A percentile compares a stretch with the other conserved stretches of the same genome.
Evolutionary conservation across 1,284 basidiomycete genomes (phyloP).

Genomic region (Heterobasidion irregulare): DNA sequence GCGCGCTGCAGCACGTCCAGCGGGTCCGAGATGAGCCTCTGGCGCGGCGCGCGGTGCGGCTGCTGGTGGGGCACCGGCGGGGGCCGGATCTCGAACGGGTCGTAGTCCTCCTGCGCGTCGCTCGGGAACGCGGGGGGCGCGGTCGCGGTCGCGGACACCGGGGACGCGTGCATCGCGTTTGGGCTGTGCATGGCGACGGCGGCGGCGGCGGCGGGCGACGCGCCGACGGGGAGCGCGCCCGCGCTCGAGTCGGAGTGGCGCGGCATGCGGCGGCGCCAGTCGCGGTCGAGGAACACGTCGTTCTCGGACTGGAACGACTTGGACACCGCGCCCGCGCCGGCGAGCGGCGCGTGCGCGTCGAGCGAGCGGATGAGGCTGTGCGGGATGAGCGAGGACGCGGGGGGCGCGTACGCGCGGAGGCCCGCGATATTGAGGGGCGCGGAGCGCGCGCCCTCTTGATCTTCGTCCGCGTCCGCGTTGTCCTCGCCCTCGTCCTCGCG

Average conservation of each 20-base stretch:
- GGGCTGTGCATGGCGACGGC: not conserved
- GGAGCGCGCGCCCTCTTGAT: too few relatives aligned
- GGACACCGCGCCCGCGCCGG: conserved; percentile 22
- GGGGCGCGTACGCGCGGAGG: not conserved
- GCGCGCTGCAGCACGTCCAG: conserved; percentile 24
- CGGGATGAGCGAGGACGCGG: conserved; percentile 42
- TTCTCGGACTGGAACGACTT: conserved; percentile 50
- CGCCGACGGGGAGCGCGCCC: not conserved
- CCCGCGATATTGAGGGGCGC: not conserved
- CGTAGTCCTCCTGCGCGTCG: conserved; percentile 21
- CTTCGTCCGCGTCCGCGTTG: too few relatives aligned
- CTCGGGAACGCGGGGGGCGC: conserved; percentile 10
- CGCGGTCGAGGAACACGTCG: conserved; percentile 41
- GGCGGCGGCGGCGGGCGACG: not conserved
- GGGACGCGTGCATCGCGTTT: not conserved
- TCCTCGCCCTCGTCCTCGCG: conserved; percentile 15
- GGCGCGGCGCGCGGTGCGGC: not conserved
- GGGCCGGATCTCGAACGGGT: conserved; percentile 37
- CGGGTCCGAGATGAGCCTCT: conserved; percentile 20
- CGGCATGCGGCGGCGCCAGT: conserved; percentile 30
- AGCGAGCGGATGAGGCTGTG: conserved; percentile 50
- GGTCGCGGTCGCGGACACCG: not conserved
- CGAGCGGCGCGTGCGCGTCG: conserved; percentile 24
- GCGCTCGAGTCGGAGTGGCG: conserved; percentile 8
- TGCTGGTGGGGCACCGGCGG: conserved; percentile 12